Conservation (phyloP, 306 rosid species). For the Casuarina equisetifolia region DNA sequence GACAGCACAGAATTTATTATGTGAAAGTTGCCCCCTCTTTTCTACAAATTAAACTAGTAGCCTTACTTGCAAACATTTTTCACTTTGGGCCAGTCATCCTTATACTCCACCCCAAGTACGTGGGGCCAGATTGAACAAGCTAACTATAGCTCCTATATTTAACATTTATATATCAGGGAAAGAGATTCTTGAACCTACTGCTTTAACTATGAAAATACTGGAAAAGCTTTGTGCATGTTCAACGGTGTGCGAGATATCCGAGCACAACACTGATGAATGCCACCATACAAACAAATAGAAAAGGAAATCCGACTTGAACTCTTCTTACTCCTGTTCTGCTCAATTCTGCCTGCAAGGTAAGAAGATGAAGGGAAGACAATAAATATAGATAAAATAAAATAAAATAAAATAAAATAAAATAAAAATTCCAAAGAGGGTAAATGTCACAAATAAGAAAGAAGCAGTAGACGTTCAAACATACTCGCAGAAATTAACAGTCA, state of each 20-base stretch:
- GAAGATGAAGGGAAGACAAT: background rate
- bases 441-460: background rate
- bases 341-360: slow-evolving; percentile 56
- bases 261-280: slow-evolving; percentile 57
- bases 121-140: slow-evolving; percentile 4
- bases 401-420: too few species aligned
- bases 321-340: slow-evolving; percentile 43
- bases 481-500: background rate
- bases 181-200: background rate
- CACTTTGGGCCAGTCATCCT: background rate
- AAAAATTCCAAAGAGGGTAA: background rate
- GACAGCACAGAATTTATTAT: too few species aligned
- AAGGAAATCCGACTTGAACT: slow-evolving; percentile 76
- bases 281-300: slow-evolving; percentile 77
- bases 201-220: background rate
- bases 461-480: background rate
- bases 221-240: slow-evolving; percentile 23
- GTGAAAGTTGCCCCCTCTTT: too few species aligned
- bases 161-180: slow-evolving; percentile 18
- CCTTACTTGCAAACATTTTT: background rate
- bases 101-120: slow-evolving; percentile 2
- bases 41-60: background rate
- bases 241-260: slow-evolving; percentile 63
- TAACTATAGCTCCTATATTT: slow-evolving; percentile 7
- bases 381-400: too few species aligned